A percentile compares a stretch with the other conserved stretches of the same genome.
phyloP scores from a whole-genome alignment of 257 asterid species.

The Solanum arcanum region DNA sequence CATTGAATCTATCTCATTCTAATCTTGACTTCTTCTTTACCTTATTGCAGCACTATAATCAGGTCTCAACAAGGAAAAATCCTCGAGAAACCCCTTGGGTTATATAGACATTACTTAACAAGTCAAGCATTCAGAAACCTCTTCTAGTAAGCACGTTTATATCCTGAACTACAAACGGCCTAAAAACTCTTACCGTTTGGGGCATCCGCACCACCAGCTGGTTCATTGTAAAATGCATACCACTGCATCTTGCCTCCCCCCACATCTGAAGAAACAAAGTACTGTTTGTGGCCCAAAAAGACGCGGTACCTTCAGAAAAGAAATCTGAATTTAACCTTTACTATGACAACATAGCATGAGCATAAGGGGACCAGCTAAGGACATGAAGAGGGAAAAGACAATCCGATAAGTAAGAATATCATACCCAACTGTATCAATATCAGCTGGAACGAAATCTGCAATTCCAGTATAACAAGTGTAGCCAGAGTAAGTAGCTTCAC shows the following conservation, averaged over 20 bases:
- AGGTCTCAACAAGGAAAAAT: background rate
- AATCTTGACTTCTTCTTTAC: background rate
- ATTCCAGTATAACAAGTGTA: constrained; percentile 98
- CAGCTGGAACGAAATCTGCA: constrained; percentile 90
- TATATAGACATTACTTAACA: background rate
- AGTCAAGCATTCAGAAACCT: background rate
- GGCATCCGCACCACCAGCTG: constrained; percentile 65
- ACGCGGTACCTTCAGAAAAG: constrained; percentile 71
- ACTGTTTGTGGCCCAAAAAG: constrained; percentile 91
- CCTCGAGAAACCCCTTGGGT: background rate
- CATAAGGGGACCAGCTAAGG: background rate
- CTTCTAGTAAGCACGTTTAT: background rate
- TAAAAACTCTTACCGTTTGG: constrained; percentile 33
- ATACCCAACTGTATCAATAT: constrained; percentile 92
- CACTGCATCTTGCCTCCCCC: constrained; percentile 99
- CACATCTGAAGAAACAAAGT: constrained; percentile 96
- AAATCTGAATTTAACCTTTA: background rate
- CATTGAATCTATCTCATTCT: background rate
- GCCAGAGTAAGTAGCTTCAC: constrained; percentile 65
- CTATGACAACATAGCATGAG: background rate
- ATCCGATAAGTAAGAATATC: background rate
- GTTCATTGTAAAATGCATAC: constrained; percentile 89
- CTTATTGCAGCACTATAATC: background rate
- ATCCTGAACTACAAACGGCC: background rate
- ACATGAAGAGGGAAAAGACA: background rate